phyloP scores from a whole-genome alignment of 1,139 yeast genomes.

The Yamadazyma membranifaciens region DNA sequence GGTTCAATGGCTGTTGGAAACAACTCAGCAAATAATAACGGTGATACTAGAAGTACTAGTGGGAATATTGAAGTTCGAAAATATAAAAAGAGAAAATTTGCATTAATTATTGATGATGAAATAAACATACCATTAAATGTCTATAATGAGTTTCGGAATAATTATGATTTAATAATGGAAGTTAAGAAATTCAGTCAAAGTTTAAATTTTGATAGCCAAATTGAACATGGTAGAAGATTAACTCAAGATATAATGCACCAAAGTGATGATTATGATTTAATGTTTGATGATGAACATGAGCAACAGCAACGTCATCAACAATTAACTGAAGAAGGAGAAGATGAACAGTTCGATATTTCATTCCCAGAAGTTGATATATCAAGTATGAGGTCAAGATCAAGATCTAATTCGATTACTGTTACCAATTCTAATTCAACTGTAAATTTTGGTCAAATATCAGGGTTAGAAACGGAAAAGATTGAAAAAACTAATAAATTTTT shows the following conservation, averaged over 20 bases:
- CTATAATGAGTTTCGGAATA: constrained; percentile 1
- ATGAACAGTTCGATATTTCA: constrained; percentile 16
- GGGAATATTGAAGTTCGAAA: background rate
- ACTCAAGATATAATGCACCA: background rate
- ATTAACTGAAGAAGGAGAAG: constrained; percentile 1
- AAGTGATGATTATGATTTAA: background rate
- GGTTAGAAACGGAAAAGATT: background rate
- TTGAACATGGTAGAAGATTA: constrained; percentile 19
- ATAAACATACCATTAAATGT: background rate
- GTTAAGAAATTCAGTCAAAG: constrained; percentile 6
- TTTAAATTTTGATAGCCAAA: constrained; percentile 7
- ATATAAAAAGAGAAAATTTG: constrained; percentile 4
- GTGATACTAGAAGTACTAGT: background rate
- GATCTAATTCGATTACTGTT: constrained; percentile 4
- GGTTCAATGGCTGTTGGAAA: too few species aligned
- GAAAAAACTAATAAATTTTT: constrained; percentile 15
- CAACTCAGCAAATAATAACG: background rate
- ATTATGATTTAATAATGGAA: constrained; percentile 11
- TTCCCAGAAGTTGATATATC: constrained; percentile 17
- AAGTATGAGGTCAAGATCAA: constrained; percentile 24
- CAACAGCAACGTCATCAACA: background rate
- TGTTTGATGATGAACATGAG: background rate
- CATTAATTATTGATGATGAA: constrained; percentile 6
- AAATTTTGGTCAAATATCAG: constrained; percentile 1
- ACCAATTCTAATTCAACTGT: background rate